A percentile compares a stretch with the other conserved stretches of the same genome.
These are phyloP conservation scores for Kwoniella bestiolae DNA, from an alignment of 768 basidiomycete genomes.

Conservation along the genomic window DNA sequence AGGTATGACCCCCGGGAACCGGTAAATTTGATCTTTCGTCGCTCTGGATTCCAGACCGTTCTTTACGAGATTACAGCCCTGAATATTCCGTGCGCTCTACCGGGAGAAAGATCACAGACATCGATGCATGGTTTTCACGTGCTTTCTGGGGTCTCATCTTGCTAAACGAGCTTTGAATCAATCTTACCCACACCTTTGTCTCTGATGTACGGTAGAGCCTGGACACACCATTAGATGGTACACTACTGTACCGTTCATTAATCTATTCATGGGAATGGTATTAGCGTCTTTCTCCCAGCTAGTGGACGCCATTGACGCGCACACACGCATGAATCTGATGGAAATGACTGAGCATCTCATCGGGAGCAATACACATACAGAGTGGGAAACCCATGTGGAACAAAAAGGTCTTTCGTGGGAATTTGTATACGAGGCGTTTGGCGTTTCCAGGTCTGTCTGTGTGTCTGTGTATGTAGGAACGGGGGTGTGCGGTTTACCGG, in stretches of 20 bases:
- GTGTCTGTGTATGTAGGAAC: not conserved
- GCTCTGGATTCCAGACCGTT: no score
- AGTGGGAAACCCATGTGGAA: no score
- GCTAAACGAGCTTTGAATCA: not conserved
- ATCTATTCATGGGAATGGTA: not conserved
- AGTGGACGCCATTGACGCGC: slow-evolving; percentile 9
- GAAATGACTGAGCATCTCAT: not conserved
- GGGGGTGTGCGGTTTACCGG: not conserved
- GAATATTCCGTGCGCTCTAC: no score
- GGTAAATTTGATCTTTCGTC: no score
- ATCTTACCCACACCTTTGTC: not conserved
- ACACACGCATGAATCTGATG: not conserved
- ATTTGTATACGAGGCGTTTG: not conserved
- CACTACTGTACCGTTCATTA: not conserved
- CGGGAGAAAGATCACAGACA: no score
- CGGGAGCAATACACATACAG: not conserved
- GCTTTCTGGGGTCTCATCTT: not conserved
- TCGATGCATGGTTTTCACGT: not conserved
- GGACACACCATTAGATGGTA: no score
- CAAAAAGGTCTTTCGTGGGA: no score
- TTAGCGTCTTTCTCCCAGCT: not conserved
- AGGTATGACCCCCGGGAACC: slow-evolving; percentile 1
- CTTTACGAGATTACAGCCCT: no score
- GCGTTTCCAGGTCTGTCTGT: no score
- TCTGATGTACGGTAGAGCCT: not conserved